A percentile compares a stretch with the other conserved stretches of the same genome.
These are phyloP conservation scores for Flaveria brownii DNA, from an alignment of 129 eudicot species.

Conservation along the genomic window DNA sequence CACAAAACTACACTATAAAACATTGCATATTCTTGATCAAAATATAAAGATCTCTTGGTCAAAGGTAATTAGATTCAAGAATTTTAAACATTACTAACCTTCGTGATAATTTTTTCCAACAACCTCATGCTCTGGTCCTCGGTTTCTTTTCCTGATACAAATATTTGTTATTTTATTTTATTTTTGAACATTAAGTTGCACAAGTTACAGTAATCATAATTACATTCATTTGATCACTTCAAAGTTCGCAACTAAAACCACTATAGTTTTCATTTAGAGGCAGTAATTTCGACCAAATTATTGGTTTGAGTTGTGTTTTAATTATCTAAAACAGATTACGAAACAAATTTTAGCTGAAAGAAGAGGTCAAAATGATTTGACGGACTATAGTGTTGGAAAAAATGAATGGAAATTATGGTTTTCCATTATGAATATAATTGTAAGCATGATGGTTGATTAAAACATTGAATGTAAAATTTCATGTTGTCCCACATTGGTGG, in stretches of 20 bases:
- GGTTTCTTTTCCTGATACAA: conserved; percentile 64
- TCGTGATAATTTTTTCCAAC: conserved; percentile 67
- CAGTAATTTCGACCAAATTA: not conserved
- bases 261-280: no score
- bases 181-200: not conserved
- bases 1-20: conserved; percentile 67
- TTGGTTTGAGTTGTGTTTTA: not conserved
- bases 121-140: conserved; percentile 78
- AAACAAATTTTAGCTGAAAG: not conserved
- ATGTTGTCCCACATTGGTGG: no score
- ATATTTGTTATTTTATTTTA: not conserved
- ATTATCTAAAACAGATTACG: not conserved
- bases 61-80: not conserved
- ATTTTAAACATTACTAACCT: conserved; percentile 44
- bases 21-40: conserved; percentile 8
- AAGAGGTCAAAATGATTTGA: no score
- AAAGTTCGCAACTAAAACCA: not conserved
- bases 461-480: no score
- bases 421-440: no score
- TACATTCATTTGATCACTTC: not conserved
- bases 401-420: no score
- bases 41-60: conserved; percentile 4
- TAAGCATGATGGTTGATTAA: no score
- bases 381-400: no score
- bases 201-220: not conserved